Conservation (phyloP, 805 yeast genomes). For the Zygoascus bituminiphila region DNA sequence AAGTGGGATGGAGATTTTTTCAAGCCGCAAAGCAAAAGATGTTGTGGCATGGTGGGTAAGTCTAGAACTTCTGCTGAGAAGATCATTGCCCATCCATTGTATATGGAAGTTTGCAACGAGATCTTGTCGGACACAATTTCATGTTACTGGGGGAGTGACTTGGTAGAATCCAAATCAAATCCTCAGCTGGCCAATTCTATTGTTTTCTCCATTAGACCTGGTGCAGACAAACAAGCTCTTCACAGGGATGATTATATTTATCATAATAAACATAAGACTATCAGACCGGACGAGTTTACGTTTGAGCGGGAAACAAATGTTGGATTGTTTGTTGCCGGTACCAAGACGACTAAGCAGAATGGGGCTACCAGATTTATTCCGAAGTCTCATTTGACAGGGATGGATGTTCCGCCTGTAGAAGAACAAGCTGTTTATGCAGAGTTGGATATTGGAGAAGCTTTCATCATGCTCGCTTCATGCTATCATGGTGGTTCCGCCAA, state of each 20-base stretch:
- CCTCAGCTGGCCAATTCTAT: slow-evolving; percentile 5
- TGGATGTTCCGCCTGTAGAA: slow-evolving; percentile 3
- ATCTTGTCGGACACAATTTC: not conserved
- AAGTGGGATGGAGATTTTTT: slow-evolving; percentile 8
- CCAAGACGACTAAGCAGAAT: slow-evolving; percentile 4
- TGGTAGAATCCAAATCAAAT: not conserved
- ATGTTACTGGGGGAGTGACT: slow-evolving; percentile 1
- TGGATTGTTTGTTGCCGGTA: slow-evolving; percentile 6
- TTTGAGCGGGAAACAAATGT: slow-evolving; percentile 1
- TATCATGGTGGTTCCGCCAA: slow-evolving; percentile 7
- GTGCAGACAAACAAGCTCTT: slow-evolving; percentile 4
- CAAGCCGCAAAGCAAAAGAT: slow-evolving; percentile 2
- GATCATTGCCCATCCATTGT: not conserved
- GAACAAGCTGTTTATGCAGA: slow-evolving; percentile 2
- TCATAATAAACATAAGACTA: slow-evolving; percentile 1
- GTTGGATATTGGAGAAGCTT: slow-evolving; percentile 5
- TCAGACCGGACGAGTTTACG: not conserved
- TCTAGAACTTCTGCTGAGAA: slow-evolving; percentile 5
- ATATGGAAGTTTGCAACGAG: not conserved
- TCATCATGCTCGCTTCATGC: slow-evolving; percentile 6
- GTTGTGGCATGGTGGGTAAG: slow-evolving; percentile 4
- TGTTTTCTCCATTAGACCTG: slow-evolving; percentile 5
- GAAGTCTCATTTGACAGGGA: slow-evolving; percentile 2
- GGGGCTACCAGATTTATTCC: slow-evolving; percentile 7
- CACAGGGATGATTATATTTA: slow-evolving; percentile 5